These are phyloP conservation scores for Pleurotus tuoliensis DNA, from an alignment of 768 basidiomycete species.

Conservation along the genomic window DNA sequence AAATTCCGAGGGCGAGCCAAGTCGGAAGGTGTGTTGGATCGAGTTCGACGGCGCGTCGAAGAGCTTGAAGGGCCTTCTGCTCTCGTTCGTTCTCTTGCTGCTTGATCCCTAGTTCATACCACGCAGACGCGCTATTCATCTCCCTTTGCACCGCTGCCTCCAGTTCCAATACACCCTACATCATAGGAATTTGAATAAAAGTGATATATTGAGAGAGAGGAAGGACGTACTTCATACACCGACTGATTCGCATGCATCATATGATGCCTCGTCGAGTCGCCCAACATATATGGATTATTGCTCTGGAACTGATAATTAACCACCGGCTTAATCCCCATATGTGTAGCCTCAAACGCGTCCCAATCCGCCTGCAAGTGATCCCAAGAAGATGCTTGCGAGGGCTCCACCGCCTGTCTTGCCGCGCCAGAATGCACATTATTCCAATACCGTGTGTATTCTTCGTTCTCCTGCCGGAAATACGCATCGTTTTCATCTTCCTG, in stretches of 20 bases:
- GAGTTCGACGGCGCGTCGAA: conserved; percentile 75
- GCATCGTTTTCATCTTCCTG: conserved; percentile 52
- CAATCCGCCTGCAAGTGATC: conserved; percentile 68
- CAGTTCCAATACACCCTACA: conserved; percentile 79
- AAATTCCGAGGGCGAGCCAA: conserved; percentile 89
- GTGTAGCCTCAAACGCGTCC: conserved; percentile 78
- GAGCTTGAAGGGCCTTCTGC: conserved; percentile 80
- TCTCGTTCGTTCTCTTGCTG: conserved; percentile 99
- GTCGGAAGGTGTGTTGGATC: conserved; percentile 73
- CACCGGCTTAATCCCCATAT: conserved; percentile 56
- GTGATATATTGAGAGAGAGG: not conserved
- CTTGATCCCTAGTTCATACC: conserved; percentile 92
- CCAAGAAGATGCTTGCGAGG: conserved; percentile 46
- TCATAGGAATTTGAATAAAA: conserved; percentile 10
- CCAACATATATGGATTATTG: conserved; percentile 75
- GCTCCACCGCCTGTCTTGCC: conserved; percentile 9
- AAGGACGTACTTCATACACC: conserved; percentile 36
- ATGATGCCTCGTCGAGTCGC: conserved; percentile 52
- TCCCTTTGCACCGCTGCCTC: conserved; percentile 88
- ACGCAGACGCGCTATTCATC: conserved; percentile 64
- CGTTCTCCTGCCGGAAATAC: conserved; percentile 71
- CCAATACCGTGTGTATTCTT: conserved; percentile 63
- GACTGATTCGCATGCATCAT: conserved; percentile 38
- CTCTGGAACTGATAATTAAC: conserved; percentile 66
- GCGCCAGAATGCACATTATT: conserved; percentile 30